Base-by-base conservation (phyloP, 2,329 filamentous ascomycete species). In the Emmonsiellopsis sp. region DNA sequence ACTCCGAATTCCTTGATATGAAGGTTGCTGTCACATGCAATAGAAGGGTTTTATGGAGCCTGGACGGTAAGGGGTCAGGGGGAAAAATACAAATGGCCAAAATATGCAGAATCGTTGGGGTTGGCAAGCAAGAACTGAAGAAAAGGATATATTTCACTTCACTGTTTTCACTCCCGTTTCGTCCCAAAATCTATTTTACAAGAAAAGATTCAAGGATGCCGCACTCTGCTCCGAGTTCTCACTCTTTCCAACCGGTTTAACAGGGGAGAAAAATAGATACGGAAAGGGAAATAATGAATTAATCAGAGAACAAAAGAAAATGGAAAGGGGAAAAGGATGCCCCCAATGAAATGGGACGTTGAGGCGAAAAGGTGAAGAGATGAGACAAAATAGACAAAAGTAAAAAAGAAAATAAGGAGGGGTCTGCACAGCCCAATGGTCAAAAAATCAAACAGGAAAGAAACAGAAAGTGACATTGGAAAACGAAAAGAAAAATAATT, bases 141-240 rank as follows among this genome's bases (percentile, higher is more conserved):
- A 27, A 27, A 27, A 27, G 21, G 21, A n/a, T 49, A 39, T 49
- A 31, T 49, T 39, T 49, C 21, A 17, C 17, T 34, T 49, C 46
- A 31, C 46, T 49, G 46, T 49, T 49, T 49, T 27, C 21, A 36
- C 46, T 49, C 34, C 46, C 46, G 46, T 49, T 53, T 39, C 51
- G 44, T 42, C 51, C 44, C 45, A 62, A 58, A 65, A 66, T 62
- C 61, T 66, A 66, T 66, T 63, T 65, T 66, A 66, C 64, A 66
- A 55, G 53, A 57, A 57, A 50, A 53, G 45, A 51, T 54, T 52
- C 51, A 54, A 56, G 44, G 53, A 53, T 55, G 52, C 45, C 14
- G 11, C 46, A 45, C 49, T 36, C 39, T 45, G 40, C 50, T 40
- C 42, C 31, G 14, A 21, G 37, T 27, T 36, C 37, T 44, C 49